phyloP scores from a whole-genome alignment of 108 stramenopile genomes.

The Fistulifera solaris region DNA sequence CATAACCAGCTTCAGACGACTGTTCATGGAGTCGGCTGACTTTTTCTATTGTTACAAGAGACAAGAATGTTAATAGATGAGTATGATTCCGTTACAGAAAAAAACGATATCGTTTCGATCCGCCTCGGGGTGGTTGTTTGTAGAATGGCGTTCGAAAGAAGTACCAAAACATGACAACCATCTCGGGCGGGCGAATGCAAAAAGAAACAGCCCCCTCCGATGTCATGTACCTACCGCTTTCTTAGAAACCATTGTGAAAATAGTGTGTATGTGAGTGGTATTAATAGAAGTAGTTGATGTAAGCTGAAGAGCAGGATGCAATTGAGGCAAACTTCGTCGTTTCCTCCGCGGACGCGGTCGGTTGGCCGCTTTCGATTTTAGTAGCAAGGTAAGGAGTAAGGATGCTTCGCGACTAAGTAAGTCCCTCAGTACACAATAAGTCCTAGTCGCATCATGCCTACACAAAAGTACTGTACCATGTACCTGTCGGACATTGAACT shows the following conservation, averaged over 20 bases:
- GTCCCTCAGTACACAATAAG: too few species aligned
- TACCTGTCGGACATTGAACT: too few species aligned
- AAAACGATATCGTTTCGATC: slow-evolving; percentile 3
- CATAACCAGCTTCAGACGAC: slow-evolving; percentile 98
- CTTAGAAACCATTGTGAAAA: slow-evolving; percentile 68
- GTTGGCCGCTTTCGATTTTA: too few species aligned
- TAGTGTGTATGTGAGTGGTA: background rate
- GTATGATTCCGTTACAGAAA: background rate
- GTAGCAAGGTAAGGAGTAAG: too few species aligned
- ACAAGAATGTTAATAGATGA: slow-evolving; percentile 1
- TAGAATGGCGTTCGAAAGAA: background rate
- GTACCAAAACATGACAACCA: slow-evolving; percentile 53
- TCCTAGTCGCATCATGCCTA: too few species aligned
- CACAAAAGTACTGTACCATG: too few species aligned
- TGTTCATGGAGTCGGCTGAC: slow-evolving; percentile 95
- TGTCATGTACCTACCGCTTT: slow-evolving; percentile 80
- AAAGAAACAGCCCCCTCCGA: slow-evolving; percentile 79
- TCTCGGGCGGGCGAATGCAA: slow-evolving; percentile 79
- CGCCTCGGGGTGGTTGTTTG: slow-evolving; percentile 1
- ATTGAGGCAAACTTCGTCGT: too few species aligned
- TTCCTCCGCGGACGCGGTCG: too few species aligned
- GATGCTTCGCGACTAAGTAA: too few species aligned
- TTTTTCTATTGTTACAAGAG: slow-evolving; percentile 51
- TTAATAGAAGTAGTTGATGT: too few species aligned
- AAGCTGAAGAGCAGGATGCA: too few species aligned